Conservation (phyloP, 129 eudicot species). For the Apium graveolens region DNA sequence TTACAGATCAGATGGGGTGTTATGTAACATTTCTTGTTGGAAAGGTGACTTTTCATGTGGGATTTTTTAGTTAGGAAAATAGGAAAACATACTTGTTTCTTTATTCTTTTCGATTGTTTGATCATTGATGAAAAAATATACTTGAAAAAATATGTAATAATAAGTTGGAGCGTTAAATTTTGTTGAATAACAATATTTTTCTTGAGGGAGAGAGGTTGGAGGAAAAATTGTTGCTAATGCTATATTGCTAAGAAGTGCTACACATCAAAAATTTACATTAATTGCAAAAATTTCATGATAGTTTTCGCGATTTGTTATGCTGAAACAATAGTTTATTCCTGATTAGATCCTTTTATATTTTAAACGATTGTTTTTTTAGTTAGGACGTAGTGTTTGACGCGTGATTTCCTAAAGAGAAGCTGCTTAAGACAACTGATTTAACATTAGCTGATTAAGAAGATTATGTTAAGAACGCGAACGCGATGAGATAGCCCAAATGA, state of each 20-base stretch:
- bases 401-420: background rate
- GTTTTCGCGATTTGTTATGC: too few relatives aligned
- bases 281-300: too few relatives aligned
- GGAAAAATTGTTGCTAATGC: background rate
- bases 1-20: conserved; percentile 8
- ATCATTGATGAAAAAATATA: background rate
- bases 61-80: background rate
- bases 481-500: too few relatives aligned
- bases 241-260: too few relatives aligned
- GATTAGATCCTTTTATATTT: too few relatives aligned
- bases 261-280: too few relatives aligned
- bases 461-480: too few relatives aligned
- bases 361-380: too few relatives aligned
- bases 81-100: background rate
- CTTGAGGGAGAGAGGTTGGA: too few relatives aligned
- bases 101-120: background rate
- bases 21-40: background rate
- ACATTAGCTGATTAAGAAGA: too few relatives aligned
- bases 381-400: too few relatives aligned
- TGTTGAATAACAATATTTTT: background rate
- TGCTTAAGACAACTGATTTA: background rate
- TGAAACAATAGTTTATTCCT: too few relatives aligned
- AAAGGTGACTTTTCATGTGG: conserved; percentile 6
- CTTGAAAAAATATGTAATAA: background rate
- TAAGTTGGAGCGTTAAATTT: background rate